Conservation (phyloP, 768 basidiomycete genomes). For the Agrocybe praecox region DNA sequence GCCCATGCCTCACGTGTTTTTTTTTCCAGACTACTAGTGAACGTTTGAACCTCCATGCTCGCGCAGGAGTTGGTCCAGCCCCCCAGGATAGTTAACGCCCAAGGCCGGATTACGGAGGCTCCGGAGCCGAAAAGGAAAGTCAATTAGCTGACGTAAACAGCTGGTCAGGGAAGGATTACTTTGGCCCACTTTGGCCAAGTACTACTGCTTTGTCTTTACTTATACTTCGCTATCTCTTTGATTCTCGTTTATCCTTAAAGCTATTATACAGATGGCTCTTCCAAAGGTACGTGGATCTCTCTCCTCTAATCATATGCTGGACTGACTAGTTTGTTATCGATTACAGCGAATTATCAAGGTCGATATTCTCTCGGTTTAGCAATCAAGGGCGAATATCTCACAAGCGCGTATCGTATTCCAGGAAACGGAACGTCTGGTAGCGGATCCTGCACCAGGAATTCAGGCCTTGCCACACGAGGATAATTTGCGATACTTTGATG, state of each 20-base stretch:
- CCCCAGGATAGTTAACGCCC: too few relatives aligned
- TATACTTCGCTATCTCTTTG: slow-evolving; percentile 6
- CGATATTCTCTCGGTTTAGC: slow-evolving; percentile 12
- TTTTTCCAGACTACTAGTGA: too few relatives aligned
- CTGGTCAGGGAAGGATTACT: not conserved
- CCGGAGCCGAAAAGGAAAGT: not conserved
- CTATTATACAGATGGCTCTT: slow-evolving; percentile 39
- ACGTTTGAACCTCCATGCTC: too few relatives aligned
- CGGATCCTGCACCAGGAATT: slow-evolving; percentile 97
- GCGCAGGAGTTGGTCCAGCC: too few relatives aligned
- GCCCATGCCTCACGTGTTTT: too few relatives aligned
- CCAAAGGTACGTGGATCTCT: slow-evolving; percentile 45
- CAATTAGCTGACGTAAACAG: not conserved
- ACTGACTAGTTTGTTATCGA: slow-evolving; percentile 19
- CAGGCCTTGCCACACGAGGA: slow-evolving; percentile 96
- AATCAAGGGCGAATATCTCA: slow-evolving; percentile 1
- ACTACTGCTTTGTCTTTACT: slow-evolving; percentile 4
- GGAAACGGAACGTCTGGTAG: slow-evolving; percentile 97
- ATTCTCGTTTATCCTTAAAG: not conserved
- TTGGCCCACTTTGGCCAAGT: too few relatives aligned
- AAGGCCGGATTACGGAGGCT: not conserved
- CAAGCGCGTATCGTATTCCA: slow-evolving; percentile 28
- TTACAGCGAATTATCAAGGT: slow-evolving; percentile 57
- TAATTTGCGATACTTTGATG: slow-evolving; percentile 98
- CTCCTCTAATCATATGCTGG: not conserved